Evolutionary conservation across 306 rosid species (phyloP).

Genomic region (Canavalia ensiformis): DNA sequence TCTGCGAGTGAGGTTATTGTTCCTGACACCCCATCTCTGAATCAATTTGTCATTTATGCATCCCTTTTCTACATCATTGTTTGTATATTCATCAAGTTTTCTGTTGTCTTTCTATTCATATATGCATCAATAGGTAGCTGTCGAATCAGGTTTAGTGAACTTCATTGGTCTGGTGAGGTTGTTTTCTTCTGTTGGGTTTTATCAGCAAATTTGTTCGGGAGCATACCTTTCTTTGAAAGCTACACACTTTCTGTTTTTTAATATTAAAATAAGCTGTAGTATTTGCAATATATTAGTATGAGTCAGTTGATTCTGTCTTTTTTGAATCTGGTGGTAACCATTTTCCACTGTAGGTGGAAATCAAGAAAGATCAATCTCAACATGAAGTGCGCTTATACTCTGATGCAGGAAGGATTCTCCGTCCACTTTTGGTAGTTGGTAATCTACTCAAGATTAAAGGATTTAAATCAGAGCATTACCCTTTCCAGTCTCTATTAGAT

Average conservation of each 20-base stretch:
- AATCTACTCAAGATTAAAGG: constrained; percentile 69
- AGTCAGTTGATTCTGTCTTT: constrained; percentile 13
- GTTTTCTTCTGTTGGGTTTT: constrained; percentile 11
- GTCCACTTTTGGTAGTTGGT: constrained; percentile 88
- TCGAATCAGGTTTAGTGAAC: background rate
- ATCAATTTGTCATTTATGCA: background rate
- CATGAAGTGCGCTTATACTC: constrained; percentile 85
- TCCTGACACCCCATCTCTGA: constrained; percentile 7
- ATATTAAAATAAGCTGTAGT: background rate
- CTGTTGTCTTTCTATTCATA: constrained; percentile 1
- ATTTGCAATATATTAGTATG: constrained; percentile 32
- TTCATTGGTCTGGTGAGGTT: constrained; percentile 5
- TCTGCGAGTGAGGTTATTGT: constrained; percentile 1
- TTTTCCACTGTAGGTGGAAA: constrained; percentile 74
- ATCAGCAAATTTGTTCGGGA: background rate
- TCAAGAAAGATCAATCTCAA: constrained; percentile 79
- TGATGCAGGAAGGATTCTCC: constrained; percentile 94
- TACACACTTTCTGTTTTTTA: too few relatives aligned
- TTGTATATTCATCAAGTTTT: constrained; percentile 18
- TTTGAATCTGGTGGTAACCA: constrained; percentile 26
- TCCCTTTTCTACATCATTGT: constrained; percentile 16
- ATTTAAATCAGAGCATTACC: constrained; percentile 58
- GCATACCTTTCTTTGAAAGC: background rate
- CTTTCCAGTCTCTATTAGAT: constrained; percentile 72
- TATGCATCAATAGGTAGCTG: constrained; percentile 24